Base-by-base conservation (phyloP, 2,329 filamentous ascomycete species). In the Penicillium sp. region DNA sequence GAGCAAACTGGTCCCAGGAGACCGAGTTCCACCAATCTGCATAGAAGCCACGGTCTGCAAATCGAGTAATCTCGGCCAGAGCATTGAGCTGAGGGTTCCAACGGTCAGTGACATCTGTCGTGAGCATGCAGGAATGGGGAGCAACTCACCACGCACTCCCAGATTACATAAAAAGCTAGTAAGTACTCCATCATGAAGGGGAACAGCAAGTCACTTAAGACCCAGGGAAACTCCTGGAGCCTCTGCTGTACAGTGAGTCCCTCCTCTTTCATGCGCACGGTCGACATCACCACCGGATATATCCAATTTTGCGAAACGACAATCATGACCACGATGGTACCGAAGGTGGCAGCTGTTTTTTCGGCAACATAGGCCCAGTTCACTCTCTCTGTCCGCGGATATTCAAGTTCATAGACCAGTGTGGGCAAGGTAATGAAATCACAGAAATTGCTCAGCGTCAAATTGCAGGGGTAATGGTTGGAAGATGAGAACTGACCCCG, bases 101-200 rank as follows among this genome's bases (percentile, higher is more conserved):
- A 16, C 7, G 33, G 15, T 23, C n/a, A 26, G 24, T 21, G 10
- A 36, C 12, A 5, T n/a, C 21, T 6, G 33, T 6, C n/a, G 18
- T 16, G 21, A 10, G 16, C n/a, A n/a, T 24, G 2, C 24, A 21
- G 36, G 13, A 12, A 15, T 6, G n/a, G 21, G 21, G 28, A 26
- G 9, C 6, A 4, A 57, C 58, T 44, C 42, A 65, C 61, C 33
- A 86, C 81, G 3, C 83, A 84, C 69, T 87, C 85, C 89, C 89
- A 93, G 59, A 92, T 91, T 26, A 93, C 80, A 68, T 91, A 92
- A 86, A 88, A 93, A 0, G 84, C 80, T 52, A 90, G 79, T 47
- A 92, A 72, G 56, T 90, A 90, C 67, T 92, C 88, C 72, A 90
- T 84, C 73, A 92, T 83, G 56, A 93, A 86, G 0, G 88, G 89